A percentile compares a stretch with the other conserved stretches of the same genome.
These are phyloP conservation scores for Lasiodiplodia sp. DNA, from an alignment of 2,329 filamentous ascomycete species.

Conservation along the genomic window DNA sequence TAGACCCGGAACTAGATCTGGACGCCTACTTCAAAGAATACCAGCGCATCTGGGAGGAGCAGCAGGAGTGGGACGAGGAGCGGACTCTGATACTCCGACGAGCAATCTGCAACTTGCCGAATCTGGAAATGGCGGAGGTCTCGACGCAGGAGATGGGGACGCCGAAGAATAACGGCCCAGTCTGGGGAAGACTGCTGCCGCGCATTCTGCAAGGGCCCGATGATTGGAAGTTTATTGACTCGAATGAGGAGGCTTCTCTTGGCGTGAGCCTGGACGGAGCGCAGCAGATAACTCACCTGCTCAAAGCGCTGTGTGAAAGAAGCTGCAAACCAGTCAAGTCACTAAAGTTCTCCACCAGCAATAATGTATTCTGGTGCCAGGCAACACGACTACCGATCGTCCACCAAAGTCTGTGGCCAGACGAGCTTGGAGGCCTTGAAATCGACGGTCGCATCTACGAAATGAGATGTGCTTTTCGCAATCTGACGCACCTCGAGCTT, in stretches of 20 bases:
- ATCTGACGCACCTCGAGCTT: slow-evolving; percentile 22
- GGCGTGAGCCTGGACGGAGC: slow-evolving; percentile 19
- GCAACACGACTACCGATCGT: not conserved
- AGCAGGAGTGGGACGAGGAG: slow-evolving; percentile 26
- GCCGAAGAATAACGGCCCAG: slow-evolving; percentile 19
- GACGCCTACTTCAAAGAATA: slow-evolving; percentile 10
- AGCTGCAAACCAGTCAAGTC: slow-evolving; percentile 7
- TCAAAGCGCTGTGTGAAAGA: slow-evolving; percentile 16
- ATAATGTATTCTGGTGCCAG: slow-evolving; percentile 20
- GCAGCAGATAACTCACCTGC: slow-evolving; percentile 19
- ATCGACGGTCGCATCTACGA: slow-evolving; percentile 10
- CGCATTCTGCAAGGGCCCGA: slow-evolving; percentile 24
- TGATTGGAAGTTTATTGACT: slow-evolving; percentile 26
- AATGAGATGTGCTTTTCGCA: slow-evolving; percentile 16
- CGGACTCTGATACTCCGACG: not conserved
- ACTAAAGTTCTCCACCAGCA: slow-evolving; percentile 11
- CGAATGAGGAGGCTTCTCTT: slow-evolving; percentile 16
- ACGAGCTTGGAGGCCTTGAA: slow-evolving; percentile 8
- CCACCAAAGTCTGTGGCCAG: slow-evolving; percentile 7
- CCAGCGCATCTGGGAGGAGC: slow-evolving; percentile 20
- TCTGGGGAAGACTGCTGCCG: slow-evolving; percentile 20
- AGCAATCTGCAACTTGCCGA: slow-evolving; percentile 23
- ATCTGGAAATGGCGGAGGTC: slow-evolving; percentile 13
- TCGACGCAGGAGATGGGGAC: slow-evolving; percentile 8
- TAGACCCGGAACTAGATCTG: slow-evolving; percentile 18